Base-by-base conservation (phyloP, 257 asterid species). In the Rhazya stricta region DNA sequence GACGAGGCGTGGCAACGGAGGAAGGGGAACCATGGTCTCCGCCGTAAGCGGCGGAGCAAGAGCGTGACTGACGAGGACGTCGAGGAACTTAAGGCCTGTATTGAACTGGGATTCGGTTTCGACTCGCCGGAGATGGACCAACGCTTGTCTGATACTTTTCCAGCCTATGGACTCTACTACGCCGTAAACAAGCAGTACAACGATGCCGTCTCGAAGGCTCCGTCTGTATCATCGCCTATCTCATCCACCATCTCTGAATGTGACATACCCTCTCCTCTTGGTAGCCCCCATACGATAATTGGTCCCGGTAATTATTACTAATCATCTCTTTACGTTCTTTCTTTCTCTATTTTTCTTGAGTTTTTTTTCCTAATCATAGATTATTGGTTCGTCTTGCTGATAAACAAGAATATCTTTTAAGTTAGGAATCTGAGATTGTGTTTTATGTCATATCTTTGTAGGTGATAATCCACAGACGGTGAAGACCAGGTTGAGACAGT, bases 51-150 rank as follows among this genome's bases (percentile, higher is more conserved):
- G 65, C 84, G 88, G 43, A 85, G 88, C 83, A 76, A 80, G 81
- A 88, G 92, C 80, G 88, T 91, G 69, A 91, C 96, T 56, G 96
- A 90, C 8, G 96, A 88, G n/a, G 97, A 91, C 71, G 85, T 91
- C 1, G 91, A 90, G n/a, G 96, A 91, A 70, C 83, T 91, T 58
- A 88, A 84, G 62, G 97, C 94, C 10, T 90, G 97, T 79, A 83
- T 91, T 21, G 94, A 91, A 66, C 88, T 91, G 23, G 97, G 97
- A 0, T 91, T 88, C 74, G 88, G 89, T 29, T 90, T 91, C 16
- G 91, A 90, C 67, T 91, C 93, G 3, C 91, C 89, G 1, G 88
- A 87, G 61, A 89, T 91, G 80, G 96, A 90, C 75, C 84, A 80
- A 69, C 90, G 94, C 1, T 77, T 91, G 72, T 87, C 87, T 56